These are phyloP conservation scores for Heterobasidion occidentale DNA, from an alignment of 1,284 basidiomycete genomes.

Conservation along the genomic window DNA sequence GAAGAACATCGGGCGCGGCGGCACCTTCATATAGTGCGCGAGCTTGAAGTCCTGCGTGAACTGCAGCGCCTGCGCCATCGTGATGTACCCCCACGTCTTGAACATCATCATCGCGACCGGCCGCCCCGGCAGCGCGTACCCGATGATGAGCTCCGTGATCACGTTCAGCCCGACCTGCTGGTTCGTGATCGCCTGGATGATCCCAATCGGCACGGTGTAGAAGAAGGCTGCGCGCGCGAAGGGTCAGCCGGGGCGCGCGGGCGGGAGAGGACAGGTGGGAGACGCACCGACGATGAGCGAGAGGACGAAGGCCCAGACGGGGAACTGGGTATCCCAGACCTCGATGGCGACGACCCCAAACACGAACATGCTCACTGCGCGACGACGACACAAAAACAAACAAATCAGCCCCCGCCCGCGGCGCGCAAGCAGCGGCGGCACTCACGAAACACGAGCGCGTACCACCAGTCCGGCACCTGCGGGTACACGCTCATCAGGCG, in stretches of 20 bases:
- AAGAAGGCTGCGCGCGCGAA: slow-evolving; percentile 23
- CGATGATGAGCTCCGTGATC: slow-evolving; percentile 38
- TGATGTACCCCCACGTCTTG: slow-evolving; percentile 41
- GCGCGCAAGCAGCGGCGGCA: background rate
- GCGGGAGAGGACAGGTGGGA: slow-evolving; percentile 24
- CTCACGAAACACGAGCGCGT: slow-evolving; percentile 19
- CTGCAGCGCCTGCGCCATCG: slow-evolving; percentile 32
- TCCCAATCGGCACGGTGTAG: slow-evolving; percentile 51
- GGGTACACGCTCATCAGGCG: slow-evolving; percentile 11
- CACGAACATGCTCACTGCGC: slow-evolving; percentile 38
- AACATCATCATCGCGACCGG: slow-evolving; percentile 53
- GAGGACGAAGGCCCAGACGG: slow-evolving; percentile 52
- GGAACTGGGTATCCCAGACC: slow-evolving; percentile 59
- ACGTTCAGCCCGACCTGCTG: slow-evolving; percentile 32
- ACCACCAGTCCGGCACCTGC: slow-evolving; percentile 22
- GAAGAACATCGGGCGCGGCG: slow-evolving; percentile 28
- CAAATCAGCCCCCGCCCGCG: background rate
- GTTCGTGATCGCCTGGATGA: slow-evolving; percentile 43
- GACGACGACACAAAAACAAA: background rate
- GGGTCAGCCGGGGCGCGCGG: slow-evolving; percentile 22
- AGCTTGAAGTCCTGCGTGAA: slow-evolving; percentile 34
- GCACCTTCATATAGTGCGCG: slow-evolving; percentile 44
- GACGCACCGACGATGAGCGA: slow-evolving; percentile 26
- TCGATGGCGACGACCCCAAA: slow-evolving; percentile 66
- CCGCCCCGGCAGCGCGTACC: slow-evolving; percentile 36